Base-by-base conservation (phyloP, 768 basidiomycete species). In the Rhizopogon vulgaris region DNA sequence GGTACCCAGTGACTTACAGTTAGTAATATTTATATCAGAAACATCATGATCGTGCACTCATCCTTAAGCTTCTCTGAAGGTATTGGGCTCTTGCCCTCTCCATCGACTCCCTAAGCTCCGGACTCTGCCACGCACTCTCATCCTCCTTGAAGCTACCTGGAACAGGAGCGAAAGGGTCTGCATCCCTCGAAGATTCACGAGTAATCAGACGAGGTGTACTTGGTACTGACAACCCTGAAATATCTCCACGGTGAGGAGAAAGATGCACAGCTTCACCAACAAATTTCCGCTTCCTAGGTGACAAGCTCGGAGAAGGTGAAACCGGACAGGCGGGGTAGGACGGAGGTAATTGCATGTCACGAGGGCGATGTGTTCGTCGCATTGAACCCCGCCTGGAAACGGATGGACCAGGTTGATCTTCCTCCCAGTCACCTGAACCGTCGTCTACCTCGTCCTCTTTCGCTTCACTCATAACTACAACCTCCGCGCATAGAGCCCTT, bases 381-480 rank as follows among this genome's bases (percentile, higher is more conserved):
- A 63, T 54, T 17, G 59, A 69, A 49, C 62, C 58, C 34, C 48
- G 63, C 9, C 57, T 69, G 27, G 60, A 71, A 53, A 58, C 59
- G 34, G 62, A 63, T 0, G 58, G 52, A 9, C 48, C 55, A 12
- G 49, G 6, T n/a, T 45, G 75, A 39, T 86, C 84, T 49, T 90
- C 88, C 52, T 84, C 83, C 90, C 90, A 92, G 2, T 72, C 75
- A 7, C 80, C 87, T 6, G 73, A 75, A 2, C 86, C 89, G 60
- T 90, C 88, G 55, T 90, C 90, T 3, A 83, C 78, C 58, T 84
- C 83, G 52, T 90, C 88, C 57, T 88, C 86, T 51, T 82, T 73
- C 4, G 75, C 73, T 42, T 90, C 88, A 54, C 82, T 83, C 78
- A 83, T 80, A 4, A 90, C 80, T 8, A 92, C 89, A 14, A 93